These are phyloP conservation scores for Stellera chamaejasme DNA, from an alignment of 345 rosid genomes.

Conservation along the genomic window DNA sequence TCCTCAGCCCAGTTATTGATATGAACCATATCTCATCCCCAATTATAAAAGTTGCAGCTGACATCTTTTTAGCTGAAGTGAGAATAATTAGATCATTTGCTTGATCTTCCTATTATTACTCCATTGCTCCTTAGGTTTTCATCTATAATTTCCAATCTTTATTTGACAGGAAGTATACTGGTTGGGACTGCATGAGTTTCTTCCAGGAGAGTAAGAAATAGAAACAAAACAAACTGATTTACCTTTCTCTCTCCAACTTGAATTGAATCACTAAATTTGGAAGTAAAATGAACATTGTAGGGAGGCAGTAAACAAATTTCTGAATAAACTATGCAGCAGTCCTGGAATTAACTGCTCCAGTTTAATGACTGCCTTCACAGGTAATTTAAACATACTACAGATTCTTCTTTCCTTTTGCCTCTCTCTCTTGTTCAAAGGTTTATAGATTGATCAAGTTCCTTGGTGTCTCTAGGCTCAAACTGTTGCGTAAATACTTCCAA, in stretches of 20 bases:
- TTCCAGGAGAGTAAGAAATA: constrained; percentile 26
- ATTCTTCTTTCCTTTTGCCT: too few relatives aligned
- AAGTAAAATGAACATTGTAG: constrained; percentile 13
- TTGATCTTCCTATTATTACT: too few relatives aligned
- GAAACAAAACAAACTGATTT: too few relatives aligned
- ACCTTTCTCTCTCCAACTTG: too few relatives aligned
- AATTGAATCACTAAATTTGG: constrained; percentile 10
- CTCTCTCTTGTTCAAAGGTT: too few relatives aligned
- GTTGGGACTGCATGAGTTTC: constrained; percentile 28
- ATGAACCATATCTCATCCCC: constrained; percentile 30
- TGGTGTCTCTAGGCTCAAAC: too few relatives aligned
- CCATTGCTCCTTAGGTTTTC: too few relatives aligned
- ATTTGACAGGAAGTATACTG: constrained; percentile 22
- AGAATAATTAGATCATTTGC: too few relatives aligned
- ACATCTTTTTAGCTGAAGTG: too few relatives aligned
- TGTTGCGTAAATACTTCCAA: constrained; percentile 18
- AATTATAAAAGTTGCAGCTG: constrained; percentile 21
- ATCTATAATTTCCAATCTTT: background rate
- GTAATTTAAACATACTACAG: constrained; percentile 4
- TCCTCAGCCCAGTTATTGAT: constrained; percentile 37
- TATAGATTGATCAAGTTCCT: too few relatives aligned
- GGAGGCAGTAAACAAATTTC: constrained; percentile 17
- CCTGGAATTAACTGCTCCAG: constrained; percentile 30
- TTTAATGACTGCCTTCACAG: constrained; percentile 33
- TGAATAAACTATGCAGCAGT: constrained; percentile 21